Conservation (phyloP, 2,329 filamentous ascomycete species). For the Hansfordia pulvinata region DNA sequence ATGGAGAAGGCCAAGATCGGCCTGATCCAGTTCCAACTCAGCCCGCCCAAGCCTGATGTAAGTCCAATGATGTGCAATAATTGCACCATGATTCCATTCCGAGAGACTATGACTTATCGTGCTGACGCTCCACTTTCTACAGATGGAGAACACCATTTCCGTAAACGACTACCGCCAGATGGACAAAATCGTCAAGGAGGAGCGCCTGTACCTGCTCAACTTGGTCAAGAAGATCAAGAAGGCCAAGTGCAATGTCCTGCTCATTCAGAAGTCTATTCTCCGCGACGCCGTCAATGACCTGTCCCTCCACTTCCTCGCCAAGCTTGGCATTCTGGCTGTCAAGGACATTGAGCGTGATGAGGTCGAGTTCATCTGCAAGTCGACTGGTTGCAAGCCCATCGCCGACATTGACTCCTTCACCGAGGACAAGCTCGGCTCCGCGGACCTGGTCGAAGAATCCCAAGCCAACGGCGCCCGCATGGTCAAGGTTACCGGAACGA, state of each 20-base stretch:
- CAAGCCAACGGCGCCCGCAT: conserved; percentile 79
- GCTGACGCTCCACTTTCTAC: conserved; percentile 3
- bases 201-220: conserved; percentile 93
- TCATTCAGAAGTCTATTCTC: conserved; percentile 98
- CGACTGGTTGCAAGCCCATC: conserved; percentile 95
- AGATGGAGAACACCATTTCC: conserved; percentile 99
- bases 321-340: conserved; percentile 86
- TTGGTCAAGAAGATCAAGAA: conserved; percentile 99
- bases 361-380: conserved; percentile 99
- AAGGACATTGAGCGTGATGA: conserved; percentile 99
- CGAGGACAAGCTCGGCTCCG: conserved; percentile 91
- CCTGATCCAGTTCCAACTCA: conserved; percentile 96
- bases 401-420: conserved; percentile 97
- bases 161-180: conserved; percentile 99
- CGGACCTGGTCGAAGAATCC: conserved; percentile 87
- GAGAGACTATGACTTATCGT: conserved; percentile 1
- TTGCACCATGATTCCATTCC: too few relatives aligned
- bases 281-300: conserved; percentile 96
- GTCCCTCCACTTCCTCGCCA: conserved; percentile 92
- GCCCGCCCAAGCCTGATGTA: conserved; percentile 92
- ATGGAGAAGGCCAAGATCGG: conserved; percentile 98
- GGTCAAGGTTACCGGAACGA: conserved; percentile 90
- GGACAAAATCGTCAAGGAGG: conserved; percentile 99
- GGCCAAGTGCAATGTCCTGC: conserved; percentile 95
- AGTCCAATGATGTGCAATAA: conserved; percentile 17